Conservation (phyloP, 306 rosid species). For the Cucurbita ficifolia region DNA sequence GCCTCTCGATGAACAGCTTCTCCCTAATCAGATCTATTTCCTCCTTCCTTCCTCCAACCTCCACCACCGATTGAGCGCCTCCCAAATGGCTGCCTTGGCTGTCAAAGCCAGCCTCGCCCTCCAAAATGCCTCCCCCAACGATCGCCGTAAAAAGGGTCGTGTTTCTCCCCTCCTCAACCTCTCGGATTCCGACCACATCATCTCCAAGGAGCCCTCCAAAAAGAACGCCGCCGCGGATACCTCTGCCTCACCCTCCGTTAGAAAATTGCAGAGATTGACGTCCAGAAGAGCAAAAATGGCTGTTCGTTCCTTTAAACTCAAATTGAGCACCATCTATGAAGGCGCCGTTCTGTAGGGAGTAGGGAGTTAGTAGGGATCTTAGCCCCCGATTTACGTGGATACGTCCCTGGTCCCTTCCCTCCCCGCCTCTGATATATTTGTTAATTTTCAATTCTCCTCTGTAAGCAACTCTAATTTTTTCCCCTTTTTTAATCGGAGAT, state of each 20-base stretch:
- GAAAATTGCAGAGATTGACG: conserved; percentile 17
- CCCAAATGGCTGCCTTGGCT: conserved; percentile 40
- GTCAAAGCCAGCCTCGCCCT: conserved; percentile 38
- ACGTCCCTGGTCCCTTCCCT: background rate
- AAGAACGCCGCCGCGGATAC: background rate
- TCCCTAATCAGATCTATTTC: conserved; percentile 28
- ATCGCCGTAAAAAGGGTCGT: conserved; percentile 19
- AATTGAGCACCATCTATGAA: conserved; percentile 31
- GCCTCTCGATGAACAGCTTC: conserved; percentile 9
- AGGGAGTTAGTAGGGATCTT: background rate
- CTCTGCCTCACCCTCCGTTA: conserved; percentile 12
- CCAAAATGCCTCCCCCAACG: background rate
- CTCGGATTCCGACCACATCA: background rate
- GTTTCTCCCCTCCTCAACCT: conserved; percentile 16
- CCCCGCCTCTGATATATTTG: background rate
- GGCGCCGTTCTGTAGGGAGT: conserved; percentile 13
- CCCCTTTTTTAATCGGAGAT: background rate
- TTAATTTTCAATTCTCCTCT: background rate
- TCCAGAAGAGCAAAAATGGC: conserved; percentile 21
- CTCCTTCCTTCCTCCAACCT: conserved; percentile 19
- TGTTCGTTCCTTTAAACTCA: conserved; percentile 25
- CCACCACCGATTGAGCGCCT: conserved; percentile 11
- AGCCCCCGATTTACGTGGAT: background rate
- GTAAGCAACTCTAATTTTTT: background rate
- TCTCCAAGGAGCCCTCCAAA: background rate